phyloP scores from a whole-genome alignment of 257 asterid genomes.

The Petunia secreta region DNA sequence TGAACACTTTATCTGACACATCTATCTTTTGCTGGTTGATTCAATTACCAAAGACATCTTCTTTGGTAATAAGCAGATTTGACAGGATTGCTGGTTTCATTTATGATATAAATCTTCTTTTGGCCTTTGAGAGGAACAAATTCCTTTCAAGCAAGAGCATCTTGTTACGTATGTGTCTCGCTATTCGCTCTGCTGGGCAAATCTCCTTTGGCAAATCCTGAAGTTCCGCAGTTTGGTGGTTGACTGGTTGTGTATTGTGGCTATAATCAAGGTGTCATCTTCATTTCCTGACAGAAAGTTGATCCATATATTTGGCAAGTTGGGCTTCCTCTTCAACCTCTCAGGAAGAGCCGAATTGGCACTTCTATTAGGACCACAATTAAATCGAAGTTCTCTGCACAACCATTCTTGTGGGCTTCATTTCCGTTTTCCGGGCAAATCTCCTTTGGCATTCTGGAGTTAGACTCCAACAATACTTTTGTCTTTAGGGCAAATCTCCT shows the following conservation, averaged over 20 bases:
- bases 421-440: constrained; percentile 53
- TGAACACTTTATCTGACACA: constrained; percentile 30
- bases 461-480: constrained; percentile 36
- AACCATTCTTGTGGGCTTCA: constrained; percentile 33
- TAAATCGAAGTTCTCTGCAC: constrained; percentile 29
- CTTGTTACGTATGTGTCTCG: constrained; percentile 29
- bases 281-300: constrained; percentile 25
- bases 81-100: constrained; percentile 28
- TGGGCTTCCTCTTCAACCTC: constrained; percentile 31
- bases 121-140: constrained; percentile 39
- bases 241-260: constrained; percentile 34
- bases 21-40: constrained; percentile 30
- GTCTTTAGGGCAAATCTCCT: constrained; percentile 81
- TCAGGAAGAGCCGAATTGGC: constrained; percentile 25
- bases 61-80: constrained; percentile 44
- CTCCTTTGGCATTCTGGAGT: constrained; percentile 80
- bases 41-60: constrained; percentile 33
- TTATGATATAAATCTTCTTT: constrained; percentile 65
- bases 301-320: constrained; percentile 1
- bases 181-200: constrained; percentile 47
- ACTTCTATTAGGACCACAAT: constrained; percentile 31
- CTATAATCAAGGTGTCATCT: constrained; percentile 26
- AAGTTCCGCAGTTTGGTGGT: constrained; percentile 40
- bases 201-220: constrained; percentile 68
- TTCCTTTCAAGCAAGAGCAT: constrained; percentile 39